These are phyloP conservation scores for Pueraria montana DNA, from an alignment of 306 rosid genomes.

Conservation along the genomic window DNA sequence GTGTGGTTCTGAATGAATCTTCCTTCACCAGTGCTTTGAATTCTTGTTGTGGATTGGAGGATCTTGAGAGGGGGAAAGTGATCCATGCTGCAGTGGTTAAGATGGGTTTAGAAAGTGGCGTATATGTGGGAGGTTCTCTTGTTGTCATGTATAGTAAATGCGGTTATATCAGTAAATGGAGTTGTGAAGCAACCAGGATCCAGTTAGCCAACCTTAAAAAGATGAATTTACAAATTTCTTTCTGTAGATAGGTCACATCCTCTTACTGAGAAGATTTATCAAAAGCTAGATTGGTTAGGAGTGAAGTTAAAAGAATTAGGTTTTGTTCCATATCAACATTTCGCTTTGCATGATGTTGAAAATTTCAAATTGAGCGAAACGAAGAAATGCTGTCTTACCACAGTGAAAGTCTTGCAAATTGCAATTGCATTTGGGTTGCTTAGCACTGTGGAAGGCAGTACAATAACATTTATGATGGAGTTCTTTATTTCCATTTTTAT, in stretches of 20 bases:
- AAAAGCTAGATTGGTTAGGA: conserved; percentile 70
- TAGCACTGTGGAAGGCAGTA: conserved; percentile 70
- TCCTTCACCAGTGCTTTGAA: conserved; percentile 88
- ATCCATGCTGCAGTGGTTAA: conserved; percentile 64
- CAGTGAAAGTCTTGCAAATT: conserved; percentile 87
- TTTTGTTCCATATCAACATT: conserved; percentile 73
- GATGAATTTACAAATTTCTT: conserved; percentile 66
- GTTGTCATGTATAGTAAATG: conserved; percentile 86
- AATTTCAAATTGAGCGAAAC: conserved; percentile 72
- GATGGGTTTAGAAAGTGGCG: conserved; percentile 66
- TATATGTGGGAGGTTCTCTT: conserved; percentile 78
- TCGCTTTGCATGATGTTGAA: conserved; percentile 77
- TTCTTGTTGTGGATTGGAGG: conserved; percentile 85
- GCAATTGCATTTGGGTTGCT: conserved; percentile 77
- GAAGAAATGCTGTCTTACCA: conserved; percentile 76
- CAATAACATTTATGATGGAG: too few relatives aligned
- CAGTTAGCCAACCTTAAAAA: conserved; percentile 75
- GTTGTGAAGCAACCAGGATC: conserved; percentile 82
- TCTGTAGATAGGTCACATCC: conserved; percentile 78
- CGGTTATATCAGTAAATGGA: conserved; percentile 63
- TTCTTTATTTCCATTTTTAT: too few relatives aligned
- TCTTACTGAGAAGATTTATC: conserved; percentile 57
- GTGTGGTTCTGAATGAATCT: conserved; percentile 76
- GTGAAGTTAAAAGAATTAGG: conserved; percentile 76
- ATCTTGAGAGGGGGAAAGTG: conserved; percentile 73